A percentile compares a stretch with the other conserved stretches of the same genome.
Evolutionary conservation across 495 filamentous ascomycete species (phyloP).

Genomic region (Daldinia bambusicola): DNA sequence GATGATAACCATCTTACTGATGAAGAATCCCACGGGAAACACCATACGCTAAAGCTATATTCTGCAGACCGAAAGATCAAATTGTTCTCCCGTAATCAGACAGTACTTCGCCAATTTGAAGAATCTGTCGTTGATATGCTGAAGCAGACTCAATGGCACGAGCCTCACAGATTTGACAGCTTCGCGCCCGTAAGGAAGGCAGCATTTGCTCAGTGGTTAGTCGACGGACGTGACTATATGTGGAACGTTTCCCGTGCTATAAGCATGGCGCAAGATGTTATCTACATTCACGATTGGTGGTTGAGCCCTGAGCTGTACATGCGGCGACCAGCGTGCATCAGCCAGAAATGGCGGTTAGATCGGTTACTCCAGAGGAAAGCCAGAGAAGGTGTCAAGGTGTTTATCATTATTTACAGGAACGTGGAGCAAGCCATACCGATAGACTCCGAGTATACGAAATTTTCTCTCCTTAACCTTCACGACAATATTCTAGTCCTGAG

Average conservation of each 20-base stretch:
- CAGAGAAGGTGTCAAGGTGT: conserved; percentile 94
- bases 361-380: conserved; percentile 94
- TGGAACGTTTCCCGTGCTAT: conserved; percentile 98
- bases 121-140: conserved; percentile 90
- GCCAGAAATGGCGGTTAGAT: conserved; percentile 98
- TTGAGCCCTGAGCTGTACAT: conserved; percentile 96
- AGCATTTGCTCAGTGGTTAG: conserved; percentile 95
- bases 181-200: conserved; percentile 89
- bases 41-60: conserved; percentile 82
- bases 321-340: conserved; percentile 93
- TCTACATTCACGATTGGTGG: conserved; percentile 99
- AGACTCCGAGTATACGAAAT: conserved; percentile 98
- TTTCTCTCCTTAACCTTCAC: conserved; percentile 93
- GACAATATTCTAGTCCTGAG: conserved; percentile 96
- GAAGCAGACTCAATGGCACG: conserved; percentile 79
- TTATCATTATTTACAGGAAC: conserved; percentile 98
- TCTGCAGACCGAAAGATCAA: conserved; percentile 92
- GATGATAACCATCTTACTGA: conserved; percentile 59
- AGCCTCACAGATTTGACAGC: conserved; percentile 86
- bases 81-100: conserved; percentile 90
- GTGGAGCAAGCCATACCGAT: conserved; percentile 98
- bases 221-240: conserved; percentile 98
- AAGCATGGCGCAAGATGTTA: conserved; percentile 96
- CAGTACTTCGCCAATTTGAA: conserved; percentile 90
- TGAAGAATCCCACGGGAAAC: conserved; percentile 68